Conservation (phyloP, 2,329 filamentous ascomycete genomes). For the Fusarium citri region DNA sequence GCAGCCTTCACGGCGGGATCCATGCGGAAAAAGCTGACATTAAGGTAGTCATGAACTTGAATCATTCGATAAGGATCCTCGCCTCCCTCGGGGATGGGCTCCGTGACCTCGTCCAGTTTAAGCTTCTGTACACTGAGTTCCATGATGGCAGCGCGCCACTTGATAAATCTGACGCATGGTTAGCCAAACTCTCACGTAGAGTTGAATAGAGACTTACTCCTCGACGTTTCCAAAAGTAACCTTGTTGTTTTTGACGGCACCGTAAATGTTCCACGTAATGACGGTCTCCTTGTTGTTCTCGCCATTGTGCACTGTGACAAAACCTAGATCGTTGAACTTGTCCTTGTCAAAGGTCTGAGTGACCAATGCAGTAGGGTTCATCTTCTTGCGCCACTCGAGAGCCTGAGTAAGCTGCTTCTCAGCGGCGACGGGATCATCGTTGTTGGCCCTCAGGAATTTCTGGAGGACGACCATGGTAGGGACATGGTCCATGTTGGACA, state of each 20-base stretch:
- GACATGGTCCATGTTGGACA: conserved; percentile 69
- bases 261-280: conserved; percentile 95
- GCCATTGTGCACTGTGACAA: conserved; percentile 76
- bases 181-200: conserved; percentile 7
- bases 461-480: conserved; percentile 87
- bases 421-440: conserved; percentile 77
- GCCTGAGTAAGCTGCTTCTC: conserved; percentile 83
- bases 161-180: conserved; percentile 74
- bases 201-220: conserved; percentile 69
- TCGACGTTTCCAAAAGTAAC: conserved; percentile 86
- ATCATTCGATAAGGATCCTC: conserved; percentile 89
- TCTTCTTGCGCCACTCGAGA: conserved; percentile 83
- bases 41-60: conserved; percentile 94
- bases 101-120: conserved; percentile 74
- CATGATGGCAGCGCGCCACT: conserved; percentile 92
- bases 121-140: conserved; percentile 84
- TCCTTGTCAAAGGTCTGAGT: conserved; percentile 71
- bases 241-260: conserved; percentile 83
- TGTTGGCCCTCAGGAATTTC: conserved; percentile 94
- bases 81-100: conserved; percentile 77
- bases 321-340: conserved; percentile 84
- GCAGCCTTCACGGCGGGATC: conserved; percentile 81
- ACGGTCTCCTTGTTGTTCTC: conserved; percentile 69
- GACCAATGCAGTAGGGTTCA: conserved; percentile 75
- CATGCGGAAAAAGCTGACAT: conserved; percentile 86